Base-by-base conservation (phyloP, 2,329 filamentous ascomycete species). In the Eurotiales sp. region DNA sequence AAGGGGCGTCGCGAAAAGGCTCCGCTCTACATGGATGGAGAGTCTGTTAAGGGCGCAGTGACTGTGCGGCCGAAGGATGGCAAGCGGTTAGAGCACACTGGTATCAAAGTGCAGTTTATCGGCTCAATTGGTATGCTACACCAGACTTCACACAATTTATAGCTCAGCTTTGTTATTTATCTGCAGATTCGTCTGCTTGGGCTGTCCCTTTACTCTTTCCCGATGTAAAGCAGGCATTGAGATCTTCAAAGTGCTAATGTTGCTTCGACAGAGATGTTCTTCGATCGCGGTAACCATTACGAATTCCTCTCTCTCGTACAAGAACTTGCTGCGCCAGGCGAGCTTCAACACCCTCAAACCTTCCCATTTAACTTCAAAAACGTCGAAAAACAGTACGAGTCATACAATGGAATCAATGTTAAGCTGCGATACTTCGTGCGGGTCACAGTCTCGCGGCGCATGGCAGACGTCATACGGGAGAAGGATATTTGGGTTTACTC, bases 291-390 rank as follows among this genome's bases (percentile, higher is more conserved):
- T 63, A 99, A 96, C 71, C 93, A 97, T 77, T 96, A 99, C 79
- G 93, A 99, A 75, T 99, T 99, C 74, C 86, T 99, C 54, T 96
- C 90, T 30, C 83, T 97, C 23, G 92, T 93, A 63, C 95, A 97
- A 73, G 93, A 99, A 74, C 85, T 99, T 36, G 93, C 93, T 15
- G 91, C 93, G 15, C 93, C 93, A 2, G 93, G 93, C 71, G 93
- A 99, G 77, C 87, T 99, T 52, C 93, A 97, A 70, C 95, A 99
- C 74, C 93, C 93, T 39, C 93, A 99, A 76, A 96, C 91, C 44
- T 96, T 96, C 72, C 90, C 95, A 61, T 99, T 99, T 83, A 95
- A 96, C 77, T 99, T 99, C 83, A 97, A 97, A 74, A 99, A 97
- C 72, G 90, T 99, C 64, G 93, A 99, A 81, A 99, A 99, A 79